phyloP scores from a whole-genome alignment of 2,329 filamentous ascomycete species.

The Fusarium nisikadoi region DNA sequence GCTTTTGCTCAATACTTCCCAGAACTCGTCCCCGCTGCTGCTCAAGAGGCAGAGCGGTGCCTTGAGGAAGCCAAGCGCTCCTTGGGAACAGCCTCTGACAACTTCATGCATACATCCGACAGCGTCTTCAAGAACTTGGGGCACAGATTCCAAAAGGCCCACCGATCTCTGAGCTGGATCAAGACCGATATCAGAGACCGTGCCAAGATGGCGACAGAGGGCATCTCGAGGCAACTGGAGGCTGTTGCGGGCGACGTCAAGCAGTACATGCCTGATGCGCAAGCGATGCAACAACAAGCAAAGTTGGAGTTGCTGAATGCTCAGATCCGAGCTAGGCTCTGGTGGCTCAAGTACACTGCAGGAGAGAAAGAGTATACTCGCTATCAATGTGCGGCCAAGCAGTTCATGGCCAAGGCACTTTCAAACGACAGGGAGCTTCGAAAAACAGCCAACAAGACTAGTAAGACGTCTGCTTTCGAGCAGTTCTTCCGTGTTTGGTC shows the following conservation, averaged over 20 bases:
- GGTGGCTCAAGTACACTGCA: conserved; percentile 66
- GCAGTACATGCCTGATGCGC: conserved; percentile 34
- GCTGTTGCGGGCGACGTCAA: conserved; percentile 26
- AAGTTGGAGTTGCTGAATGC: conserved; percentile 61
- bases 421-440: conserved; percentile 47
- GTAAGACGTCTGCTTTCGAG: conserved; percentile 30
- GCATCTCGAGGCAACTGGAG: conserved; percentile 33
- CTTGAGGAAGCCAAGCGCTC: conserved; percentile 50
- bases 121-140: conserved; percentile 41
- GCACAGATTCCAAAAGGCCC: conserved; percentile 34
- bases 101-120: conserved; percentile 45
- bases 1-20: conserved; percentile 56
- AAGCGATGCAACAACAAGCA: conserved; percentile 53
- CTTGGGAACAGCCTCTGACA: conserved; percentile 47
- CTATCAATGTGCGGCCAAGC: conserved; percentile 60
- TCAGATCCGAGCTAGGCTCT: conserved; percentile 66
- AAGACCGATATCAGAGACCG: conserved; percentile 32
- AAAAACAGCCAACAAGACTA: conserved; percentile 37
- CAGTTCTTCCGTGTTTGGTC: conserved; percentile 26
- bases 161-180: conserved; percentile 38
- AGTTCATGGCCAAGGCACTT: conserved; percentile 53
- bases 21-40: conserved; percentile 53
- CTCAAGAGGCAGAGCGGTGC: conserved; percentile 52
- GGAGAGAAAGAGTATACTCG: conserved; percentile 57
- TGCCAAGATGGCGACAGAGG: conserved; percentile 27